Evolutionary conservation across 2,329 filamentous ascomycete species (phyloP).

Genomic region (Pseudogymnoascus sp.): DNA sequence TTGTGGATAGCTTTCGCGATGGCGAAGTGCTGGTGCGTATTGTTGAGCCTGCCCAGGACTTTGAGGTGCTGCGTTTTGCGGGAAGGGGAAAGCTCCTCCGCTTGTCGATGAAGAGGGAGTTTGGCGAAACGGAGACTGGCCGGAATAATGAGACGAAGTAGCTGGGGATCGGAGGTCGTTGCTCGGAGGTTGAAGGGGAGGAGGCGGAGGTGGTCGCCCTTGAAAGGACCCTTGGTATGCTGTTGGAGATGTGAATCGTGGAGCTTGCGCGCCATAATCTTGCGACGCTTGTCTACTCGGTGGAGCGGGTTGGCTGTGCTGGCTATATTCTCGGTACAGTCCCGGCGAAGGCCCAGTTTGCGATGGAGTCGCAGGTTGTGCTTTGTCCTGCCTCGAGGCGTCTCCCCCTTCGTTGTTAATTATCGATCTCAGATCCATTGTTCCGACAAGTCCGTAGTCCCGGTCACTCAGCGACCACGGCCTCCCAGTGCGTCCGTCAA

Average conservation of each 20-base stretch:
- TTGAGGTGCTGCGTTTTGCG: slow-evolving; percentile 25
- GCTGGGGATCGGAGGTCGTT: slow-evolving; percentile 36
- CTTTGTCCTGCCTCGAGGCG: slow-evolving; percentile 19
- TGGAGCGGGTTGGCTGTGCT: slow-evolving; percentile 22
- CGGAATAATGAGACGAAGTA: slow-evolving; percentile 27
- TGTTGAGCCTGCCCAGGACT: slow-evolving; percentile 28
- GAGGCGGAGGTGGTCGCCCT: slow-evolving; percentile 30
- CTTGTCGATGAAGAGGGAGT: slow-evolving; percentile 25
- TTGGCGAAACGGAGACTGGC: slow-evolving; percentile 28
- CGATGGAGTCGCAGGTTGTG: slow-evolving; percentile 26
- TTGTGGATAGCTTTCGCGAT: slow-evolving; percentile 26
- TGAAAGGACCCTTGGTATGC: slow-evolving; percentile 25
- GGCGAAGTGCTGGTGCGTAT: slow-evolving; percentile 22
- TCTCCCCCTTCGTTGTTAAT: slow-evolving; percentile 36
- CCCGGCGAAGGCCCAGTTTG: slow-evolving; percentile 23
- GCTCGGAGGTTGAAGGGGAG: slow-evolving; percentile 34
- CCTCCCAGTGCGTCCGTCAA: slow-evolving; percentile 1
- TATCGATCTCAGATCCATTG: slow-evolving; percentile 46
- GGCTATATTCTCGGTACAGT: slow-evolving; percentile 26
- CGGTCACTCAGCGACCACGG: neutral
- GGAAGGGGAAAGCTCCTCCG: slow-evolving; percentile 26
- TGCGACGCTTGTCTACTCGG: slow-evolving; percentile 27
- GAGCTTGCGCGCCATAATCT: slow-evolving; percentile 24
- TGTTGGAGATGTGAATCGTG: slow-evolving; percentile 26
- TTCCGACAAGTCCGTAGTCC: slow-evolving; percentile 8